A percentile compares a stretch with the other conserved stretches of the same genome.
phyloP scores from a whole-genome alignment of 257 asterid genomes.

The Nicotiana tabacum region DNA sequence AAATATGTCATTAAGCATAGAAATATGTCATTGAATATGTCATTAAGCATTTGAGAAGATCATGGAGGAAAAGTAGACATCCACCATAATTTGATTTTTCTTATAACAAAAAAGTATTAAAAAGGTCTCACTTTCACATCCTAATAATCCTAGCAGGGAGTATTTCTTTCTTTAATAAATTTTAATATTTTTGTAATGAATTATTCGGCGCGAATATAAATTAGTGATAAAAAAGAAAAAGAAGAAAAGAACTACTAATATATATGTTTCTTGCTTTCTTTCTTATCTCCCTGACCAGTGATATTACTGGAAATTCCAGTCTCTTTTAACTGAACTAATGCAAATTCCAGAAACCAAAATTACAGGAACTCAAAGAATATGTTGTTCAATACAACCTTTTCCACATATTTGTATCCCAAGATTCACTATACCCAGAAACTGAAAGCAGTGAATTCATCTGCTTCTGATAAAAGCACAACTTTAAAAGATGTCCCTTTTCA shows the following conservation, averaged over 20 bases:
- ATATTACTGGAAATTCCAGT: not conserved
- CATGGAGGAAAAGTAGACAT: no score
- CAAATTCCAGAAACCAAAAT: not conserved
- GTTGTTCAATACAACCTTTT: not conserved
- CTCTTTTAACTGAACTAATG: not conserved
- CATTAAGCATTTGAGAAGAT: no score
- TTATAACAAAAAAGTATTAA: no score
- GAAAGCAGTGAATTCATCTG: not conserved
- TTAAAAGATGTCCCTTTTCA: conserved; percentile 12
- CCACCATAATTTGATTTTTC: no score
- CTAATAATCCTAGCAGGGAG: no score
- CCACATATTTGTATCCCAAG: conserved; percentile 4
- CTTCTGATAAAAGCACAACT: not conserved
- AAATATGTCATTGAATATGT: no score
- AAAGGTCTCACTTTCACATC: no score
- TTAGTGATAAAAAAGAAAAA: not conserved
- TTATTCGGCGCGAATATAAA: no score
- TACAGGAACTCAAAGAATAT: not conserved
- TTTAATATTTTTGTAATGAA: no score
- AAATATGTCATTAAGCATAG: no score
- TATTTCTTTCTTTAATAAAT: no score
- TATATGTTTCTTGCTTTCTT: not conserved
- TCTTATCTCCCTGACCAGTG: not conserved
- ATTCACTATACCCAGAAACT: not conserved
- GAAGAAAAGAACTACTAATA: not conserved